phyloP scores from a whole-genome alignment of 768 basidiomycete genomes.

The Tricholoma furcatifolium region DNA sequence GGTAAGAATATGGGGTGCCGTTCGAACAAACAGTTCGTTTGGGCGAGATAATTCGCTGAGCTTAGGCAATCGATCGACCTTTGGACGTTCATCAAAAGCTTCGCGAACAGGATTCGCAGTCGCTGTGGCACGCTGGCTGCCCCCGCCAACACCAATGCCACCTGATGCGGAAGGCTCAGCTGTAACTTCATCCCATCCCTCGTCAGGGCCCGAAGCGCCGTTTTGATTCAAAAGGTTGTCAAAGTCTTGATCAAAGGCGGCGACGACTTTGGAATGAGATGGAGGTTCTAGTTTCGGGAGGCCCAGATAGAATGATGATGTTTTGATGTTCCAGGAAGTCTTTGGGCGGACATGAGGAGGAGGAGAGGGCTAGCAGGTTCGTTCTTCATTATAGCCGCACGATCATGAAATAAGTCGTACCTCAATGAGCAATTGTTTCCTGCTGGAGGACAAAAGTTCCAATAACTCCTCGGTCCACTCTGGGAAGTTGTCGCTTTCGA shows the following conservation, averaged over 20 bases:
- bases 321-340: slow-evolving; percentile 26
- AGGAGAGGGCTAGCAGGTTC: slow-evolving; percentile 16
- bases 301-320: slow-evolving; percentile 28
- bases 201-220: slow-evolving; percentile 17
- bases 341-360: slow-evolving; percentile 20
- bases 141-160: not conserved
- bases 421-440: slow-evolving; percentile 27
- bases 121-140: not conserved
- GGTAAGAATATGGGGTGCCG: slow-evolving; percentile 31
- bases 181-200: slow-evolving; percentile 32
- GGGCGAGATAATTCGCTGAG: slow-evolving; percentile 32
- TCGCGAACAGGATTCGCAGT: slow-evolving; percentile 1
- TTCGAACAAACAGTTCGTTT: slow-evolving; percentile 28
- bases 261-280: slow-evolving; percentile 23
- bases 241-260: slow-evolving; percentile 35
- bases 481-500: slow-evolving; percentile 30
- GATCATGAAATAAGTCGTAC: slow-evolving; percentile 12
- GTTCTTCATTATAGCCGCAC: not conserved
- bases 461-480: slow-evolving; percentile 37
- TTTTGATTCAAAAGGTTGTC: slow-evolving; percentile 26
- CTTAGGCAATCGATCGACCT: slow-evolving; percentile 22
- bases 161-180: slow-evolving; percentile 8
- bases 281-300: slow-evolving; percentile 31
- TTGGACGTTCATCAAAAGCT: slow-evolving; percentile 1
- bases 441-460: slow-evolving; percentile 18